A percentile compares a stretch with the other conserved stretches of the same genome.
phyloP scores from a whole-genome alignment of 768 basidiomycete species.

The Boletus insuetus region DNA sequence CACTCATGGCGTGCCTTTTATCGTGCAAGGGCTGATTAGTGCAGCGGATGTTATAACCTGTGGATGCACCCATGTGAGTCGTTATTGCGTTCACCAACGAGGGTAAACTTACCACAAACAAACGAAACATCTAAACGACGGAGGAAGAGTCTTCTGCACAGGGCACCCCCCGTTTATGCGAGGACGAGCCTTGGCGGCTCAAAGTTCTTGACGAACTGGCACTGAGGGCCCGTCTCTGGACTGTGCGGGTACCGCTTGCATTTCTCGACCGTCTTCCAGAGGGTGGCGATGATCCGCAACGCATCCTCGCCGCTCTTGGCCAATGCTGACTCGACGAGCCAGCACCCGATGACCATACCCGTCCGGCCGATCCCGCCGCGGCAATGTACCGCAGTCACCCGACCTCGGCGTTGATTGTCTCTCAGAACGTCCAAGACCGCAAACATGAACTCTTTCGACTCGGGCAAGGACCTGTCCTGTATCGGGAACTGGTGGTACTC shows the following conservation, averaged over 20 bases:
- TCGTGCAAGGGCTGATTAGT: neutral
- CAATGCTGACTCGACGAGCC: conserved; percentile 66
- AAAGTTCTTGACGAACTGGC: conserved; percentile 70
- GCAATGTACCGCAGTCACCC: conserved; percentile 74
- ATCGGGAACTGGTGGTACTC: conserved; percentile 82
- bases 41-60: conserved; percentile 4
- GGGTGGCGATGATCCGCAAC: conserved; percentile 56
- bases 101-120: conserved; percentile 4
- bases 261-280: conserved; percentile 79
- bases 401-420: conserved; percentile 56
- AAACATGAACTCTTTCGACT: conserved; percentile 56
- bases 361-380: conserved; percentile 75
- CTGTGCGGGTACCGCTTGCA: conserved; percentile 71
- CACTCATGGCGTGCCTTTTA: conserved; percentile 15
- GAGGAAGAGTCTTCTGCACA: neutral
- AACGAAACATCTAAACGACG: neutral
- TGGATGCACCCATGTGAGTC: neutral
- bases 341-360: conserved; percentile 65
- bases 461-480: conserved; percentile 66
- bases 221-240: conserved; percentile 78
- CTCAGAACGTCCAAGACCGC: conserved; percentile 55
- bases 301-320: conserved; percentile 66
- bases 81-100: neutral
- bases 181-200: conserved; percentile 24
- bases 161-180: conserved; percentile 8